Evolutionary conservation across 2,329 filamentous ascomycete genomes (phyloP).

Genomic region (Colletotrichum sp.): DNA sequence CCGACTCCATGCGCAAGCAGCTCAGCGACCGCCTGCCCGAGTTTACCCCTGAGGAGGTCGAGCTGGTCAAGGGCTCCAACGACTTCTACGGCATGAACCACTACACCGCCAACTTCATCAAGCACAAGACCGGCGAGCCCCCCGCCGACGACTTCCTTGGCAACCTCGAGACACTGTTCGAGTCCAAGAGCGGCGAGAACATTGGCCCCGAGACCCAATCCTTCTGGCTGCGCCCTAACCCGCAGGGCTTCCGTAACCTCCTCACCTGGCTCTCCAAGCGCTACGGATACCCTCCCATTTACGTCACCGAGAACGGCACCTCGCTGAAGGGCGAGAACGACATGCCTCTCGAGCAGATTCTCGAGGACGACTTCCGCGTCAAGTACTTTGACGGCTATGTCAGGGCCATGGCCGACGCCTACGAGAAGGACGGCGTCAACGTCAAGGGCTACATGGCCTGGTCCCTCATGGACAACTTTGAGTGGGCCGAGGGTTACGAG

Average conservation of each 20-base stretch:
- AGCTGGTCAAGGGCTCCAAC: constrained; percentile 82
- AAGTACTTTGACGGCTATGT: constrained; percentile 82
- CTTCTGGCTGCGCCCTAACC: constrained; percentile 78
- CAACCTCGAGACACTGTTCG: constrained; percentile 74
- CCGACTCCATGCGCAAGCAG: constrained; percentile 81
- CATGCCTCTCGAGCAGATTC: constrained; percentile 69
- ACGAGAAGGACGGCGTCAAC: constrained; percentile 74
- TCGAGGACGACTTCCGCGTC: constrained; percentile 82
- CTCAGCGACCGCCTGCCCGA: constrained; percentile 77
- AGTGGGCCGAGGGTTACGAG: constrained; percentile 91
- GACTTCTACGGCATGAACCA: constrained; percentile 97
- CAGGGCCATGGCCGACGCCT: constrained; percentile 75
- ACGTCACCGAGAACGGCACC: constrained; percentile 89
- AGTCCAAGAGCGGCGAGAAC: constrained; percentile 72
- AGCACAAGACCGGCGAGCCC: constrained; percentile 67
- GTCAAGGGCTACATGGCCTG: constrained; percentile 84
- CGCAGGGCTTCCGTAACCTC: constrained; percentile 77
- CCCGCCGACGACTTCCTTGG: constrained; percentile 72
- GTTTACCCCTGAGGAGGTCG: constrained; percentile 74
- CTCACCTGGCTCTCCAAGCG: constrained; percentile 78
- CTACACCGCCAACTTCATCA: constrained; percentile 89
- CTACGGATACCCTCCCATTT: constrained; percentile 78
- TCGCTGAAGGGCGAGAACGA: constrained; percentile 85
- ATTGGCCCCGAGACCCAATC: constrained; percentile 86
- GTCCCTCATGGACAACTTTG: constrained; percentile 90